Conservation (phyloP, 108 stramenopile genomes). For the Pseudonitzschia multiseries region DNA sequence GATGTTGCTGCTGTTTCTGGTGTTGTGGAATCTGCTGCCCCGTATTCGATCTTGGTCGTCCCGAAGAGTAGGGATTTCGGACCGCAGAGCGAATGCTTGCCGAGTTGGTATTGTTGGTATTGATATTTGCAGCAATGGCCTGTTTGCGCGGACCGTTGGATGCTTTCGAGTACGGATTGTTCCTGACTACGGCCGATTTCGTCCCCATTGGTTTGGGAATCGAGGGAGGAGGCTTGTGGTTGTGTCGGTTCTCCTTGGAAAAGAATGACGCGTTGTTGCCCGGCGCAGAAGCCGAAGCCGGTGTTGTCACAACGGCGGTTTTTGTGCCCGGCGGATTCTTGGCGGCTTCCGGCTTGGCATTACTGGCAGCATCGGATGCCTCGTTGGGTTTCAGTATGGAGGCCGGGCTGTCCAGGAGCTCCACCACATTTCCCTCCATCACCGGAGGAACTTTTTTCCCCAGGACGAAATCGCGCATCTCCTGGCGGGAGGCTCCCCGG, state of each 20-base stretch:
- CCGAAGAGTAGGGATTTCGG: slow-evolving; percentile 7
- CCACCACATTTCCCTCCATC: slow-evolving; percentile 16
- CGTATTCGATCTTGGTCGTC: not conserved
- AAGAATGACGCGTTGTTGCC: not conserved
- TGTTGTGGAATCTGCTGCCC: no score
- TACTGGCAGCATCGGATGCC: not conserved
- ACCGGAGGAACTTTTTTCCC: slow-evolving; percentile 23
- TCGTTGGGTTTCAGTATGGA: not conserved
- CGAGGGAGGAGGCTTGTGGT: not conserved
- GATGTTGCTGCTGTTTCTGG: not conserved
- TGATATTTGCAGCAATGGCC: not conserved
- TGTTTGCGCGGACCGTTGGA: not conserved
- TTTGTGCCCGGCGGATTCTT: not conserved
- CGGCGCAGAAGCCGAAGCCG: no score
- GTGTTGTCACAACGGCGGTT: slow-evolving; percentile 20
- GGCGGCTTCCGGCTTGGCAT: not conserved
- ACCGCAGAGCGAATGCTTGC: not conserved
- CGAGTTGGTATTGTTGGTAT: not conserved
- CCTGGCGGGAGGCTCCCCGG: slow-evolving; percentile 42
- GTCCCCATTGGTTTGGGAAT: not conserved
- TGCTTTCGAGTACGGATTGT: not conserved
- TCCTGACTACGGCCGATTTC: not conserved
- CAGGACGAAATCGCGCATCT: slow-evolving; percentile 62
- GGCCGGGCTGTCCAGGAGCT: not conserved
- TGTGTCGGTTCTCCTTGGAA: slow-evolving; percentile 15